Base-by-base conservation (phyloP, 1,284 basidiomycete genomes). In the Cystobasidium sp. region DNA sequence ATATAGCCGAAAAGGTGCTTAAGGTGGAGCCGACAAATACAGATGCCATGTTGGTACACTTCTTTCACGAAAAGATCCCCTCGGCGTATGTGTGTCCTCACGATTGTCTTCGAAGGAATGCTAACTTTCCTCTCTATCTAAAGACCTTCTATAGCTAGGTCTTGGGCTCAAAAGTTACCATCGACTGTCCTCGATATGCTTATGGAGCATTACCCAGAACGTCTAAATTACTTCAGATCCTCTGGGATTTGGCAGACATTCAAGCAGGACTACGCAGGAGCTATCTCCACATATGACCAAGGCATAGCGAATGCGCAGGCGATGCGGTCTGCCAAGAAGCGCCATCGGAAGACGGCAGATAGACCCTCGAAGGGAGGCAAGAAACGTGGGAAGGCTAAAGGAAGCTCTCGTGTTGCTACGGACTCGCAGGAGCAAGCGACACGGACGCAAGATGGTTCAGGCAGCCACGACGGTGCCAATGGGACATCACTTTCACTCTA, bases 1-100 rank as follows among this genome's bases (percentile, higher is more conserved):
- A 93, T 79, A 85, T 93, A 16, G 91, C 91, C 0, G 90, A 91
- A 80, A 85, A 88, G 18, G 91, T 93, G 18, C 86, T 93, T 64
- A 91, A 85, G 86, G 20, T 77, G 90, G 91, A 92, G 80, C 90
- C 91, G 0, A 84, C 86, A 77, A 89, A 92, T 78, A 78, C 86
- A 7, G 90, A 93, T 79, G 91, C 91, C 5, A 88, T 86, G 84
- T 93, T 93, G 81, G 91, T 93, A 4, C 89, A 92, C 79, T 93
- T 93, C 80, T 93, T 93, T 82, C 91, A 93, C 79, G 91, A 93
- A 80, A 92, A 91, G 83, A 93, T 93, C 78, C 91, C 91, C 24
- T 92, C 91, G 69, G 86, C 91, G 91, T 92, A 77, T 65, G 85
- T 84, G 22, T 12, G 63, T 49, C 22, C 52, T 20, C 10, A 16